A percentile compares a stretch with the other conserved stretches of the same genome.
phyloP scores from a whole-genome alignment of 495 filamentous ascomycete genomes.

The Penicillium chermesinum region DNA sequence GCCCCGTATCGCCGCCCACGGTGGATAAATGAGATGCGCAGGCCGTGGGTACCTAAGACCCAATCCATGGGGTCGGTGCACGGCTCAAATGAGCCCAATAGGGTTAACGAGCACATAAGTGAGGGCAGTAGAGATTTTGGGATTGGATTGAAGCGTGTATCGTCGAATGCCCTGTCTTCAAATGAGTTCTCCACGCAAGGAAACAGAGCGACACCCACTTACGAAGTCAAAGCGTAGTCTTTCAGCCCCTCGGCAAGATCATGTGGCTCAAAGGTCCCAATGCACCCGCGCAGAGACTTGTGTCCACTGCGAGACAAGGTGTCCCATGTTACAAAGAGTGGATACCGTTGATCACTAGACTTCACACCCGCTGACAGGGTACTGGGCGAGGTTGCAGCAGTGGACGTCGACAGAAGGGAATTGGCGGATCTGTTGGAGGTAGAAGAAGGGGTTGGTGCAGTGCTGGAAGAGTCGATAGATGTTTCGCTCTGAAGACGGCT shows the following conservation, averaged over 20 bases:
- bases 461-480: conserved; percentile 38
- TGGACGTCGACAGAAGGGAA: conserved; percentile 37
- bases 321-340: conserved; percentile 97
- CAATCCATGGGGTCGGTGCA: conserved; percentile 73
- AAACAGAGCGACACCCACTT: conserved; percentile 25
- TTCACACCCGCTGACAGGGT: conserved; percentile 28
- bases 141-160: conserved; percentile 80
- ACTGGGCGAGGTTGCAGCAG: conserved; percentile 42
- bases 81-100: conserved; percentile 72
- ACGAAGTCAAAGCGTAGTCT: conserved; percentile 82
- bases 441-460: conserved; percentile 42
- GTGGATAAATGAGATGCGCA: conserved; percentile 70
- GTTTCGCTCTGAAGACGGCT: conserved; percentile 31
- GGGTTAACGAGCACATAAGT: conserved; percentile 65
- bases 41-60: conserved; percentile 77
- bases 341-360: conserved; percentile 37
- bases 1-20: conserved; percentile 57
- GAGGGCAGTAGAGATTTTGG: conserved; percentile 57
- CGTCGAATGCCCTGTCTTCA: conserved; percentile 66
- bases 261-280: conserved; percentile 87
- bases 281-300: conserved; percentile 82
- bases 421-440: conserved; percentile 41
- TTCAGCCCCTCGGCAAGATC: conserved; percentile 66
- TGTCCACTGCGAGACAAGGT: conserved; percentile 55
- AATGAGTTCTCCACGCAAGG: not conserved